phyloP scores from a whole-genome alignment of 2,329 filamentous ascomycete genomes.

The Colletotrichum eleusines region DNA sequence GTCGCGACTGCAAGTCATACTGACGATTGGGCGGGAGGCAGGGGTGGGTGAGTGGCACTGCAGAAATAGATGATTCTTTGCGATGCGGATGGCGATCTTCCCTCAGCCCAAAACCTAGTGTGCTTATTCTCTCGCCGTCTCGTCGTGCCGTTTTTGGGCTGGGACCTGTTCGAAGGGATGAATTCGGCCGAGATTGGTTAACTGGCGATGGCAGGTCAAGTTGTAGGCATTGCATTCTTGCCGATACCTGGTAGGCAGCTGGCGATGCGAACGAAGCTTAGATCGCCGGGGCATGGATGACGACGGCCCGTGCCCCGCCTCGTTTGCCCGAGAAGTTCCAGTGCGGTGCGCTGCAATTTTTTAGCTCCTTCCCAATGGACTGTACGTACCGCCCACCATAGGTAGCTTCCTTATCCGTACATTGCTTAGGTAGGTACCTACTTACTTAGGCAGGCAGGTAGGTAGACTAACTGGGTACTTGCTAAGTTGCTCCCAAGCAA shows the following conservation, averaged over 20 bases:
- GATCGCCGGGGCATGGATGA: slow-evolving; percentile 9
- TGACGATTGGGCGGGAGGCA: slow-evolving; percentile 5
- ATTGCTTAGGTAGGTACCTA: too few relatives aligned
- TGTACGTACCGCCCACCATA: neutral
- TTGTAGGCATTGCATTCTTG: neutral
- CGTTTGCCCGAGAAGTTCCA: neutral
- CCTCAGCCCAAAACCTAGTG: too few relatives aligned
- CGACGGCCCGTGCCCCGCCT: slow-evolving; percentile 33
- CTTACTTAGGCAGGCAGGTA: too few relatives aligned
- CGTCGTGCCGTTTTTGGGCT: slow-evolving; percentile 1
- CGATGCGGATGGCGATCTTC: slow-evolving; percentile 12
- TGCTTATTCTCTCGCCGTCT: neutral
- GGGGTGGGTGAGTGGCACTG: slow-evolving; percentile 20
- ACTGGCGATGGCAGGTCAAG: neutral
- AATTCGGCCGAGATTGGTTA: slow-evolving; percentile 20
- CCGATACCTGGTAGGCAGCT: neutral
- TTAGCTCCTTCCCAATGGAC: neutral
- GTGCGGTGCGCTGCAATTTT: slow-evolving; percentile 18
- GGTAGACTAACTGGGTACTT: too few relatives aligned
- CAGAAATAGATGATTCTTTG: slow-evolving; percentile 29
- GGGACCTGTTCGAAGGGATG: neutral
- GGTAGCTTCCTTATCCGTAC: too few relatives aligned
- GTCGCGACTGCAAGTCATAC: slow-evolving; percentile 1
- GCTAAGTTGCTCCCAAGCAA: too few relatives aligned
- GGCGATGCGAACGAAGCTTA: slow-evolving; percentile 25